These are phyloP conservation scores for Boeremia exigua DNA, from an alignment of 2,329 filamentous ascomycete genomes.

Conservation along the genomic window DNA sequence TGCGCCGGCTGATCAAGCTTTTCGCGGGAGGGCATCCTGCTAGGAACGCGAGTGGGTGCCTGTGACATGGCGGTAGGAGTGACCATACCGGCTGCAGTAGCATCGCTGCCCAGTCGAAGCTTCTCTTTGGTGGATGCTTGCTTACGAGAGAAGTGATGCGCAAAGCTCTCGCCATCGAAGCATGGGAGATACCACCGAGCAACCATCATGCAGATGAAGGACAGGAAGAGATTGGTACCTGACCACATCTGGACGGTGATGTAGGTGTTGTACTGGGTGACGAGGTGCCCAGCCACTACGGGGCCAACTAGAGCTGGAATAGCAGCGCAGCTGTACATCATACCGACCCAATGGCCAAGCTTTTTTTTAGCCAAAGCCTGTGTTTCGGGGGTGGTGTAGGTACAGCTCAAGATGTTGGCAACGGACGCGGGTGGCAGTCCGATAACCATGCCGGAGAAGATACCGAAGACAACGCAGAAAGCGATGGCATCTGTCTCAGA, in stretches of 20 bases:
- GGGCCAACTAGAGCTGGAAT: constrained; percentile 56
- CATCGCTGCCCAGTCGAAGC: constrained; percentile 14
- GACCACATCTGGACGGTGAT: constrained; percentile 57
- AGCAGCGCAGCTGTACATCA: constrained; percentile 58
- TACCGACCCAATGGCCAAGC: constrained; percentile 60
- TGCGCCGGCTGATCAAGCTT: constrained; percentile 26
- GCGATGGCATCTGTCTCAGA: constrained; percentile 50
- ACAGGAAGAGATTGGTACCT: constrained; percentile 51
- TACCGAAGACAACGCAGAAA: constrained; percentile 58
- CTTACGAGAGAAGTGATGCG: constrained; percentile 10
- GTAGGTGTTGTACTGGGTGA: constrained; percentile 50
- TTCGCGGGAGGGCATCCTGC: constrained; percentile 7
- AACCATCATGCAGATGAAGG: constrained; percentile 50
- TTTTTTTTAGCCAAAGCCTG: constrained; percentile 42
- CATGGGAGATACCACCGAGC: constrained; percentile 42
- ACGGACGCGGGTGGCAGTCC: constrained; percentile 58
- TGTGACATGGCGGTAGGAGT: constrained; percentile 7
- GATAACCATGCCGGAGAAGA: constrained; percentile 57
- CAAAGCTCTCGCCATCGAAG: constrained; percentile 32
- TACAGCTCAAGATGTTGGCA: constrained; percentile 52
- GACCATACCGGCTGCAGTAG: constrained; percentile 5
- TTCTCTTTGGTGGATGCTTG: constrained; percentile 10
- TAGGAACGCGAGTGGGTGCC: constrained; percentile 8
- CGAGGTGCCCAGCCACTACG: constrained; percentile 55
- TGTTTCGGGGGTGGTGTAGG: constrained; percentile 39